Evolutionary conservation across 163 green algal genomes (phyloP).

Genomic region (Prototheca wickerhamii): DNA sequence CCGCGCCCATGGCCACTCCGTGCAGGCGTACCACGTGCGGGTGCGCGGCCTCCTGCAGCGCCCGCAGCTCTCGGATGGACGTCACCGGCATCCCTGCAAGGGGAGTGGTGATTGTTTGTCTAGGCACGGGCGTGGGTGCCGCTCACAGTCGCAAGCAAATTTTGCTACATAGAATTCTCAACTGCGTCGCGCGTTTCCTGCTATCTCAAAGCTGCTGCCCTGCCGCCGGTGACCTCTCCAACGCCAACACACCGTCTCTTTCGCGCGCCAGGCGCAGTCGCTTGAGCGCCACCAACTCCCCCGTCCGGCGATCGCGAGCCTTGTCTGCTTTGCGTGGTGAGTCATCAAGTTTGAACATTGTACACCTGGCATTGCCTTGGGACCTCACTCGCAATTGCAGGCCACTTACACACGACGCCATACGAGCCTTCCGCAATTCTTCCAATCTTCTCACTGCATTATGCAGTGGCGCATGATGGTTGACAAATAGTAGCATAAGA

Average conservation of each 20-base stretch:
- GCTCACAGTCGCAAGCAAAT: slow-evolving; percentile 14
- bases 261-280: slow-evolving; percentile 47
- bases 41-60: slow-evolving; percentile 54
- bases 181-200: too few relatives aligned
- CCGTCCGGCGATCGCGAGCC: slow-evolving; percentile 48
- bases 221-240: too few relatives aligned
- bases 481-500: neutral
- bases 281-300: slow-evolving; percentile 68
- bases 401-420: slow-evolving; percentile 40
- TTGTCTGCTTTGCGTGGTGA: slow-evolving; percentile 26
- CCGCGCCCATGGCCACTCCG: slow-evolving; percentile 57
- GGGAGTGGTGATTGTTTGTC: neutral
- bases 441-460: neutral
- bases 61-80: slow-evolving; percentile 60
- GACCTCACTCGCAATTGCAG: slow-evolving; percentile 6
- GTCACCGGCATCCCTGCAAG: slow-evolving; percentile 62
- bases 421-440: slow-evolving; percentile 54
- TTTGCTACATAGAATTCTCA: neutral
- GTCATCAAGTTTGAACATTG: neutral
- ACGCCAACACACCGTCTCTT: slow-evolving; percentile 24
- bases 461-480: neutral
- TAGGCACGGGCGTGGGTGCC: neutral
- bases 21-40: slow-evolving; percentile 67
- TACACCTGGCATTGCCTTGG: neutral
- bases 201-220: too few relatives aligned